A percentile compares a stretch with the other conserved stretches of the same genome.
Conservation (phyloP, 192 early-diverging fungal genomes). For the Rhizophagus prolifer region DNA sequence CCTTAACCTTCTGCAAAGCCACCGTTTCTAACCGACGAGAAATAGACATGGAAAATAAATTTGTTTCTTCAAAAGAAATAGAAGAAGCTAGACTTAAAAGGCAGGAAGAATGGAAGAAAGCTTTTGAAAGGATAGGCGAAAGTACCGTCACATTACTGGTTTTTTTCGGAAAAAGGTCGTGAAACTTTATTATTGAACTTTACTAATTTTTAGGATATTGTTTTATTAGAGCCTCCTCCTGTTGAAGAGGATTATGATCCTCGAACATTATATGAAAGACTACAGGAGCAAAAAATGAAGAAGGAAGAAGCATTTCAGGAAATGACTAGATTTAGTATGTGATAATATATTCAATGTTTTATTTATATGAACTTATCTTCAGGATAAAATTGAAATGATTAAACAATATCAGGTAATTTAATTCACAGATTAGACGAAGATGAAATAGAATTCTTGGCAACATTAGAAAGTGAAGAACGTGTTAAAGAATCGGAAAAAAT, state of each 20-base stretch:
- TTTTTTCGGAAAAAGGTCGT: not conserved
- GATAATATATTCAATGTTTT: not conserved
- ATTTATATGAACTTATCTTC: not conserved
- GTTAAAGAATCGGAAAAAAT: constrained; percentile 43
- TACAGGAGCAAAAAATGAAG: constrained; percentile 65
- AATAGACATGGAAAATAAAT: constrained; percentile 3
- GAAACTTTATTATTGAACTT: not conserved
- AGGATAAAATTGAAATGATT: not conserved
- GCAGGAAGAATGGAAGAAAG: constrained; percentile 40
- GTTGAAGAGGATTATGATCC: constrained; percentile 60
- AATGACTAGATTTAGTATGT: constrained; percentile 52
- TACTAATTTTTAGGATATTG: not conserved
- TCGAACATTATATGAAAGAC: constrained; percentile 71
- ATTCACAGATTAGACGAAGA: constrained; percentile 68
- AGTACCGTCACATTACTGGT: constrained; percentile 10
- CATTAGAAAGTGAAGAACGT: constrained; percentile 52
- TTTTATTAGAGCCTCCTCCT: constrained; percentile 40
- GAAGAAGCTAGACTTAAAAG: constrained; percentile 41
- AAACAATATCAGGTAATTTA: constrained; percentile 44
- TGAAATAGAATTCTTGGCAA: constrained; percentile 67
- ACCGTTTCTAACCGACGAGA: too few relatives aligned
- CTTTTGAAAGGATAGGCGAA: constrained; percentile 23
- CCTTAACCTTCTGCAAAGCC: not conserved
- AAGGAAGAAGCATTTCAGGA: constrained; percentile 67
- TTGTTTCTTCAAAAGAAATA: constrained; percentile 27